These are phyloP conservation scores for Amanita polypyramis DNA, from an alignment of 768 basidiomycete genomes.

Conservation along the genomic window DNA sequence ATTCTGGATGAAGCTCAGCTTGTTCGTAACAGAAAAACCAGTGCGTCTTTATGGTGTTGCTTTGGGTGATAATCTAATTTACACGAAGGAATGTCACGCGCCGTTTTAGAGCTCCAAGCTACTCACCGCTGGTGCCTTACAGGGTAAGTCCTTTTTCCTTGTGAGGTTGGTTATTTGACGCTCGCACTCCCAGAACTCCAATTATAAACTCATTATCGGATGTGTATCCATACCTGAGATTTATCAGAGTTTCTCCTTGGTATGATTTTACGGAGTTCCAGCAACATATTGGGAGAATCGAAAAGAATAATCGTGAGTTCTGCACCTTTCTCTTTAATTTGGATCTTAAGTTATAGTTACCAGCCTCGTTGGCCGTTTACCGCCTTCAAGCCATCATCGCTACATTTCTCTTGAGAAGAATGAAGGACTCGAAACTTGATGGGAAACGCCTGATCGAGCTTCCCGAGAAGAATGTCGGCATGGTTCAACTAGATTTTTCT, in stretches of 20 bases:
- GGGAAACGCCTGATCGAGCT: slow-evolving; percentile 61
- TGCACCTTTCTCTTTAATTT: background rate
- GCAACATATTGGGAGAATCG: slow-evolving; percentile 22
- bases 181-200: slow-evolving; percentile 33
- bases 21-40: slow-evolving; percentile 38
- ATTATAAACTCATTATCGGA: slow-evolving; percentile 55
- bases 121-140: slow-evolving; percentile 60
- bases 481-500: slow-evolving; percentile 45
- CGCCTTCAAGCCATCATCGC: slow-evolving; percentile 50
- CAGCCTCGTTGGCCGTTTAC: slow-evolving; percentile 42
- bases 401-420: slow-evolving; percentile 47
- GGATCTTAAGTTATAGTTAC: background rate
- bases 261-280: slow-evolving; percentile 35
- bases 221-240: slow-evolving; percentile 36
- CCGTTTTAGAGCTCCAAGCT: slow-evolving; percentile 40
- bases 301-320: slow-evolving; percentile 43
- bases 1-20: slow-evolving; percentile 49
- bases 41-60: slow-evolving; percentile 19
- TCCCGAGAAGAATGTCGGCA: slow-evolving; percentile 40
- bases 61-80: background rate
- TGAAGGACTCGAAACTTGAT: slow-evolving; percentile 52
- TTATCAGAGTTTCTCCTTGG: slow-evolving; percentile 35
- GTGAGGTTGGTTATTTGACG: background rate
- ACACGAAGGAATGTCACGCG: slow-evolving; percentile 36
- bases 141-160: slow-evolving; percentile 26